Percentiles rank a stretch among this genome's conserved stretches.
These are phyloP conservation scores for Hyphopichia khmerensis DNA, from an alignment of 1,139 yeast species.

Conservation along the genomic window DNA sequence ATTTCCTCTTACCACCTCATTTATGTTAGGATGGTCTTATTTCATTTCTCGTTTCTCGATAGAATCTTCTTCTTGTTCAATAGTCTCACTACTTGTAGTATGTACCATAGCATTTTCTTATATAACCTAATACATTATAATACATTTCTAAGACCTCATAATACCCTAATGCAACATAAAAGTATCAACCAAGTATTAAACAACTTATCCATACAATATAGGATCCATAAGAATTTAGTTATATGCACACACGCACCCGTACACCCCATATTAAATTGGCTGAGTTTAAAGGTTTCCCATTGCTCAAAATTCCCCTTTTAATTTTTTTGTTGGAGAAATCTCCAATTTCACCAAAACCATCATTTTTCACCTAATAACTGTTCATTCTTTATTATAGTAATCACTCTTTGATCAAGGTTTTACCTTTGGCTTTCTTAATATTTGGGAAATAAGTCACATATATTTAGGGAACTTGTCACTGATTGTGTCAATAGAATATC, in stretches of 20 bases:
- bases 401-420: background rate
- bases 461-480: no score
- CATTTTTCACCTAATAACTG: background rate
- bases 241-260: background rate
- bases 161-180: no score
- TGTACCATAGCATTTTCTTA: background rate
- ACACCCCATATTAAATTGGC: background rate
- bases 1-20: conserved; percentile 92
- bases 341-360: background rate
- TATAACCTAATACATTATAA: no score
- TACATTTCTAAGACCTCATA: no score
- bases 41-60: background rate
- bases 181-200: no score
- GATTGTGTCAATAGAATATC: no score
- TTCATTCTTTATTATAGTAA: no score
- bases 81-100: background rate
- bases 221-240: no score
- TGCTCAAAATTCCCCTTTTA: background rate
- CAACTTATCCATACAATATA: no score
- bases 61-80: background rate
- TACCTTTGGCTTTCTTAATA: no score
- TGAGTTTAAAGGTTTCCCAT: background rate
- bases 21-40: conserved; percentile 29
- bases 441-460: no score
- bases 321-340: background rate